phyloP scores from a whole-genome alignment of 768 basidiomycete genomes.

The Myochromella boudieri region DNA sequence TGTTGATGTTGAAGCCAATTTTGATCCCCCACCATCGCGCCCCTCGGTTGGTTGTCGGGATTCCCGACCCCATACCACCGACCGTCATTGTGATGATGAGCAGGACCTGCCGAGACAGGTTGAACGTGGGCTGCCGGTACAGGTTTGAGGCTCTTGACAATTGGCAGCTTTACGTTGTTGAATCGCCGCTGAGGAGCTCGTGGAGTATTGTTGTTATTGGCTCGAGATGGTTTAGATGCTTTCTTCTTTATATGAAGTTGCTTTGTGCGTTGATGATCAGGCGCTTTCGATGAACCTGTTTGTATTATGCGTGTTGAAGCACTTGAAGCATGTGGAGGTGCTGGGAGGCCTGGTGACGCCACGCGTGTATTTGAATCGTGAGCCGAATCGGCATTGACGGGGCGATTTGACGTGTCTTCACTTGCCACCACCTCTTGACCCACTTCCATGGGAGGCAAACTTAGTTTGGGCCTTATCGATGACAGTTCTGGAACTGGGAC shows the following conservation, averaged over 20 bases:
- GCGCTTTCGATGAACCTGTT: not conserved
- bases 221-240: not conserved
- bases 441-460: no score
- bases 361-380: not conserved
- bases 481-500: no score
- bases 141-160: no score
- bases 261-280: not conserved
- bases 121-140: no score
- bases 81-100: no score
- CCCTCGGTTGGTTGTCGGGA: not conserved
- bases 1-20: not conserved
- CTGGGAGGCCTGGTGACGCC: not conserved
- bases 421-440: no score
- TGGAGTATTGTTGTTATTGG: not conserved
- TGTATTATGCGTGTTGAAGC: not conserved
- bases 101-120: no score
- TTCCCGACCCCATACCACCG: slow-evolving; percentile 1
- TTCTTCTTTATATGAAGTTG: not conserved
- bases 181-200: no score
- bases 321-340: not conserved
- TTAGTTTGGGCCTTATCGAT: no score
- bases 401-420: no score
- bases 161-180: no score
- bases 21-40: slow-evolving; percentile 2
- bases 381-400: no score